These are phyloP conservation scores for Eucalyptus marginata DNA, from an alignment of 345 rosid genomes.

Conservation along the genomic window DNA sequence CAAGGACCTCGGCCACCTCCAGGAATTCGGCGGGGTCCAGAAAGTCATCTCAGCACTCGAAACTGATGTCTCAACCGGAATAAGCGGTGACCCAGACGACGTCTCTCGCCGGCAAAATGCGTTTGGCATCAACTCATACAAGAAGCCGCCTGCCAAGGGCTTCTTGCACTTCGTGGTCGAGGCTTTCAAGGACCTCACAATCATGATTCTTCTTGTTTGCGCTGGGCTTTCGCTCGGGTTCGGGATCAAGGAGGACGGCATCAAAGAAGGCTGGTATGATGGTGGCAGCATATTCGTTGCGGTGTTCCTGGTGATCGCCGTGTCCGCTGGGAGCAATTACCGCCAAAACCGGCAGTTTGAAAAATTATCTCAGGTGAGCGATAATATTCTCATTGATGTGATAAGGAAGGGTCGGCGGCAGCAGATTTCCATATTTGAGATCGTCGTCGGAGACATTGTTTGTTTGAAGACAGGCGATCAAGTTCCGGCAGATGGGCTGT, in stretches of 20 bases:
- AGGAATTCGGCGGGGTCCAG: slow-evolving; percentile 20
- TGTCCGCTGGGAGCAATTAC: not conserved
- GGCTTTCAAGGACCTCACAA: not conserved
- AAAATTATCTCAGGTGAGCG: not conserved
- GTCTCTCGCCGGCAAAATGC: slow-evolving; percentile 21
- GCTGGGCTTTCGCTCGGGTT: slow-evolving; percentile 38
- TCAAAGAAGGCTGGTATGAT: not conserved
- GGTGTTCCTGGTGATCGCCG: not conserved
- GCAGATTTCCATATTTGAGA: slow-evolving; percentile 33
- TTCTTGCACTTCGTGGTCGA: not conserved
- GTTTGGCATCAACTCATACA: slow-evolving; percentile 37
- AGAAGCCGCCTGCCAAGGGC: not conserved
- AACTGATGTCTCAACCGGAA: not conserved
- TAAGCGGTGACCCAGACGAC: slow-evolving; percentile 5
- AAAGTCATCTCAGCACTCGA: not conserved
- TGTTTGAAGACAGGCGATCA: slow-evolving; percentile 44
- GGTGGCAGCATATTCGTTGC: not conserved
- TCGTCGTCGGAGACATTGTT: slow-evolving; percentile 57
- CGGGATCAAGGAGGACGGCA: not conserved
- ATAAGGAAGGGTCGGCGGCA: slow-evolving; percentile 19
- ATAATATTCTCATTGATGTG: not conserved
- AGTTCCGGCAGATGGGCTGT: not conserved
- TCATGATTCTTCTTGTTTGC: slow-evolving; percentile 25
- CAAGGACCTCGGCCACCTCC: slow-evolving; percentile 17
- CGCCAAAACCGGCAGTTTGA: not conserved